Evolutionary conservation across 176 grass and related monocot genomes (phyloP).

Genomic region (Triticum dicoccoides): DNA sequence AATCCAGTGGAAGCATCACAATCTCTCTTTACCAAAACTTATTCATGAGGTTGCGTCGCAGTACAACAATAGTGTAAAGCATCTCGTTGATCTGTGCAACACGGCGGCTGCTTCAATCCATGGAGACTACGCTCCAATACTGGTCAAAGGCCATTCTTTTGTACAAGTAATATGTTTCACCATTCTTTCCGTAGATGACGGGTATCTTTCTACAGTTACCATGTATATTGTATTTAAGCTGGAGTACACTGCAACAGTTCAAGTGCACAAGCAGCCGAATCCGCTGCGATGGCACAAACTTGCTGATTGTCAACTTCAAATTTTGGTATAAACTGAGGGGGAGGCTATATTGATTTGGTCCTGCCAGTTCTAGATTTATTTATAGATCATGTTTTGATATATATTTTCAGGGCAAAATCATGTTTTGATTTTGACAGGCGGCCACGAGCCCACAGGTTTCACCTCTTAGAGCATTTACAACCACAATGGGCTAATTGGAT

Average conservation of each 20-base stretch:
- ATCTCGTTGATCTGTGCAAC: neutral
- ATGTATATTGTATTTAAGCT: neutral
- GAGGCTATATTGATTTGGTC: neutral
- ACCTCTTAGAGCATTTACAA: too few relatives aligned
- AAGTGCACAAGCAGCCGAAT: neutral
- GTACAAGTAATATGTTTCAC: slow-evolving; percentile 2
- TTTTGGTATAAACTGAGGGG: neutral
- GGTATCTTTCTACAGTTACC: neutral
- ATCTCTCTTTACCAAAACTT: neutral
- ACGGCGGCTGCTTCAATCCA: neutral
- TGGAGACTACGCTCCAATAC: neutral
- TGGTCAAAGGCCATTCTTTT: slow-evolving; percentile 27
- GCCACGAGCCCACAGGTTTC: too few relatives aligned
- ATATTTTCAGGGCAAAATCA: too few relatives aligned
- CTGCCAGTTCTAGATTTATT: neutral
- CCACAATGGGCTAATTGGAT: too few relatives aligned
- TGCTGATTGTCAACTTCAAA: neutral
- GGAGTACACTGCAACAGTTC: neutral
- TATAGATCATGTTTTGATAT: too few relatives aligned
- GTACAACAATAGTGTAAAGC: neutral
- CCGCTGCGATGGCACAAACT: neutral
- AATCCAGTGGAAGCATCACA: neutral
- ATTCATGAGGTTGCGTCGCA: neutral
- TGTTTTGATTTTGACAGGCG: too few relatives aligned
- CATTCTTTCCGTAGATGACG: slow-evolving; percentile 13